Conservation (phyloP, 768 basidiomycete species). For the Trametes maxima region DNA sequence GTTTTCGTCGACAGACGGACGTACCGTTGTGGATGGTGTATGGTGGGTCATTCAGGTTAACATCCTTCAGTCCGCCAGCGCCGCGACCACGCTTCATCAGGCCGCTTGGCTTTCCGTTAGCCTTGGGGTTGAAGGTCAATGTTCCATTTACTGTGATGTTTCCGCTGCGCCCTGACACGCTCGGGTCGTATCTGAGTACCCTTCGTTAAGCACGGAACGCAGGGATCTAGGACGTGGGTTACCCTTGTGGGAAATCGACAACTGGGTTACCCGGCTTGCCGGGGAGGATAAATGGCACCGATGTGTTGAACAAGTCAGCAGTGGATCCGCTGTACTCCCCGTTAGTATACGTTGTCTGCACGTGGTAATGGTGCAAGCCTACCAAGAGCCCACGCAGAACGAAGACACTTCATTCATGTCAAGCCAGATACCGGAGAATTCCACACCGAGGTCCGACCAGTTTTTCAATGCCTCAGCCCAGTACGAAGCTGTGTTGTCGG, state of each 20-base stretch:
- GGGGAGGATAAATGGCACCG: slow-evolving; percentile 56
- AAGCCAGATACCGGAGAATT: slow-evolving; percentile 67
- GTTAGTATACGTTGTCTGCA: not conserved
- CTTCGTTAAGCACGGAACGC: slow-evolving; percentile 19
- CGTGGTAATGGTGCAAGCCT: slow-evolving; percentile 4
- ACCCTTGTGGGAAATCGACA: slow-evolving; percentile 72
- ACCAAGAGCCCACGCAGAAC: slow-evolving; percentile 65
- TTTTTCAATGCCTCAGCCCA: slow-evolving; percentile 64
- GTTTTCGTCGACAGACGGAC: slow-evolving; percentile 7
- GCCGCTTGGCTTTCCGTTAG: slow-evolving; percentile 41
- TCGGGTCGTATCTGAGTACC: slow-evolving; percentile 63
- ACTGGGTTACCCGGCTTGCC: slow-evolving; percentile 56
- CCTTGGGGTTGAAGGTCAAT: slow-evolving; percentile 56
- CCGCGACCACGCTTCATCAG: slow-evolving; percentile 50
- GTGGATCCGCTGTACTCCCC: slow-evolving; percentile 50
- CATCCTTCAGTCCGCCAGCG: slow-evolving; percentile 47
- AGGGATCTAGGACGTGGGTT: slow-evolving; percentile 3
- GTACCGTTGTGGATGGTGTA: slow-evolving; percentile 75
- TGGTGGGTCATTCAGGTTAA: slow-evolving; percentile 58
- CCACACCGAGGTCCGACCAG: slow-evolving; percentile 54
- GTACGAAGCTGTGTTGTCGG: slow-evolving; percentile 49
- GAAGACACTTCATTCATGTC: slow-evolving; percentile 69
- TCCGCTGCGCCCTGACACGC: slow-evolving; percentile 65
- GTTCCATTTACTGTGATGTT: slow-evolving; percentile 74
- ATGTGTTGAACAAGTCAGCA: slow-evolving; percentile 55